Evolutionary conservation across 345 rosid species (phyloP).

Genomic region (Hibiscus tridactylites): DNA sequence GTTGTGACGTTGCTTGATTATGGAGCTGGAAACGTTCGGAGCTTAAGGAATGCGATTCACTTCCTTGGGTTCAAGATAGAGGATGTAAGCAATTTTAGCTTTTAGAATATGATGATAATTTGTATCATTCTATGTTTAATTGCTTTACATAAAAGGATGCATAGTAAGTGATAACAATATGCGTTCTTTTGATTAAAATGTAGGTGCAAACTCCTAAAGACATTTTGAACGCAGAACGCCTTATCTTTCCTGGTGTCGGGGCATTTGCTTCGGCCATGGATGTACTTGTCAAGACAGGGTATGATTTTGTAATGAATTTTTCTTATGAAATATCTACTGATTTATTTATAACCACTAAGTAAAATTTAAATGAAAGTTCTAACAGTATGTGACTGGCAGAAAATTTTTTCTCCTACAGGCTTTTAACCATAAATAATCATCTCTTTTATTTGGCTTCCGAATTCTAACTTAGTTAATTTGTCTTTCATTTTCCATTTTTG

Average conservation of each 20-base stretch:
- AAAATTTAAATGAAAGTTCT: background rate
- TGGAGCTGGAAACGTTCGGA: constrained; percentile 92
- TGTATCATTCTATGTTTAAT: background rate
- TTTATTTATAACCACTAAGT: constrained; percentile 4
- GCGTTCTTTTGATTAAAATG: background rate
- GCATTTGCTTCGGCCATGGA: constrained; percentile 96
- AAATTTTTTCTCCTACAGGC: background rate
- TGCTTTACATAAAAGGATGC: background rate
- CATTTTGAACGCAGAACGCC: constrained; percentile 66
- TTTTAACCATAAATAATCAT: background rate
- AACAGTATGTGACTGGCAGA: background rate
- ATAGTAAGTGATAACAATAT: background rate
- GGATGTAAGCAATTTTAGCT: constrained; percentile 40
- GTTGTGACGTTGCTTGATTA: constrained; percentile 91
- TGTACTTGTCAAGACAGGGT: constrained; percentile 76
- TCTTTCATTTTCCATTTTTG: constrained; percentile 8
- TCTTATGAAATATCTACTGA: background rate
- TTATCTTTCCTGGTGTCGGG: constrained; percentile 89
- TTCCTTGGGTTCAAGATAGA: constrained; percentile 65
- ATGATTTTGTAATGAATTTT: background rate
- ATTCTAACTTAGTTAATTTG: constrained; percentile 33
- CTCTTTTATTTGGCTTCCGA: constrained; percentile 48
- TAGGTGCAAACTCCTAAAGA: constrained; percentile 79
- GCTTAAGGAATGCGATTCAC: constrained; percentile 77
- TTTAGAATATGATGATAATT: background rate